Conservation (phyloP, 345 rosid genomes). For the Sisymbrium altissimum region DNA sequence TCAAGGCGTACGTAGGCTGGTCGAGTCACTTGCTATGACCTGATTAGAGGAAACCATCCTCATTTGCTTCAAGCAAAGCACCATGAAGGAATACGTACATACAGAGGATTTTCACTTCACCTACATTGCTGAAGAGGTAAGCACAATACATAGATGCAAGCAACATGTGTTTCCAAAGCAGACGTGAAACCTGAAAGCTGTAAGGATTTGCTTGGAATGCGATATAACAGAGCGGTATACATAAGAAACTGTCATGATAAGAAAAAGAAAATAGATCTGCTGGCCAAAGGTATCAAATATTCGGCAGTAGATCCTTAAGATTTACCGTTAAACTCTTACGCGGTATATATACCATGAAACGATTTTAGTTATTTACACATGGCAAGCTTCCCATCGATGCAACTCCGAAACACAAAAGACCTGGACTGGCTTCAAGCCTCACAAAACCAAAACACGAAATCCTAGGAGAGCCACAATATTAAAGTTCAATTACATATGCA, state of each 20-base stretch:
- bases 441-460: conserved; percentile 19
- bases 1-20: background rate
- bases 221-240: background rate
- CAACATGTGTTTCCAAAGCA: no score
- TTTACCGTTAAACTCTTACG: background rate
- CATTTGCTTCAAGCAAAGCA: background rate
- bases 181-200: background rate
- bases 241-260: background rate
- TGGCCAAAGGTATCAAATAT: background rate
- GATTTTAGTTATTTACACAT: conserved; percentile 22
- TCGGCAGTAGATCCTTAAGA: background rate
- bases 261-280: background rate
- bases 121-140: conserved; percentile 1
- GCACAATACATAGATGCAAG: background rate
- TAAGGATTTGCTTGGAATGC: background rate
- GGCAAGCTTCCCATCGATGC: conserved; percentile 1
- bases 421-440: conserved; percentile 24
- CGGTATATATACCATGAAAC: conserved; percentile 24
- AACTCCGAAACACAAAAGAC: conserved; percentile 8
- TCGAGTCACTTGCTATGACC: background rate
- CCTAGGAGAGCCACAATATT: conserved; percentile 20
- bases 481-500: conserved; percentile 5
- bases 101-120: conserved; percentile 2
- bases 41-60: background rate
- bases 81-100: background rate